Evolutionary conservation across 2,329 filamentous ascomycete species (phyloP).

Genomic region (Cadophora malorum): DNA sequence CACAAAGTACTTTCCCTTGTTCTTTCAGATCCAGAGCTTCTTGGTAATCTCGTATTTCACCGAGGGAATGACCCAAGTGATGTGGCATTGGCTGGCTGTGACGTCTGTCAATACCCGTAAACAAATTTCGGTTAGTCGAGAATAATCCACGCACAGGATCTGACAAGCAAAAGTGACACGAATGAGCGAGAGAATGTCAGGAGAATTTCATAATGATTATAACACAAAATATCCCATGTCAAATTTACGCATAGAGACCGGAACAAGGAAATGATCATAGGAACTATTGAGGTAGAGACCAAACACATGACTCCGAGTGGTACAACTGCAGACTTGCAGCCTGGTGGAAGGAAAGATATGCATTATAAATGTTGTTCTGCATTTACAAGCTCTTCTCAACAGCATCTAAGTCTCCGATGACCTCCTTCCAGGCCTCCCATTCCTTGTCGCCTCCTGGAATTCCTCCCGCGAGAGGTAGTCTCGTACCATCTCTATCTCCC

Average conservation of each 20-base stretch:
- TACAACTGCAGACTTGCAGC: neutral
- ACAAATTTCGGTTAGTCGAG: neutral
- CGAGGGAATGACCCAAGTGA: neutral
- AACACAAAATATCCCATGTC: too few relatives aligned
- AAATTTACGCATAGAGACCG: too few relatives aligned
- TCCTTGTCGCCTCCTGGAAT: conserved; percentile 58
- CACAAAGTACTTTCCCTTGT: neutral
- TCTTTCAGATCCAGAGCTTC: neutral
- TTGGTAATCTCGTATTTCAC: neutral
- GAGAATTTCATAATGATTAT: neutral
- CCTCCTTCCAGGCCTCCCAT: conserved; percentile 55
- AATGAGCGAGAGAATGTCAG: neutral
- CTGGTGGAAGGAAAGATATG: neutral
- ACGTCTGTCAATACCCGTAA: neutral
- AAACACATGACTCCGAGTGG: neutral
- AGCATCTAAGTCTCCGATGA: conserved; percentile 40
- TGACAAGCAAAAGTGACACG: neutral
- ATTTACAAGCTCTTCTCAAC: conserved; percentile 43
- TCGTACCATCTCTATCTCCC: conserved; percentile 63
- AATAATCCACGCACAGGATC: neutral
- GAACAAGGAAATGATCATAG: neutral
- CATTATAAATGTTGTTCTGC: neutral
- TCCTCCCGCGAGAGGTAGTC: conserved; percentile 63
- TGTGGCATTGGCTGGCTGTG: neutral
- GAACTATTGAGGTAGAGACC: neutral